Evolutionary conservation across 202 grass and related monocot genomes (phyloP).

Genomic region (Zizania palustris): DNA sequence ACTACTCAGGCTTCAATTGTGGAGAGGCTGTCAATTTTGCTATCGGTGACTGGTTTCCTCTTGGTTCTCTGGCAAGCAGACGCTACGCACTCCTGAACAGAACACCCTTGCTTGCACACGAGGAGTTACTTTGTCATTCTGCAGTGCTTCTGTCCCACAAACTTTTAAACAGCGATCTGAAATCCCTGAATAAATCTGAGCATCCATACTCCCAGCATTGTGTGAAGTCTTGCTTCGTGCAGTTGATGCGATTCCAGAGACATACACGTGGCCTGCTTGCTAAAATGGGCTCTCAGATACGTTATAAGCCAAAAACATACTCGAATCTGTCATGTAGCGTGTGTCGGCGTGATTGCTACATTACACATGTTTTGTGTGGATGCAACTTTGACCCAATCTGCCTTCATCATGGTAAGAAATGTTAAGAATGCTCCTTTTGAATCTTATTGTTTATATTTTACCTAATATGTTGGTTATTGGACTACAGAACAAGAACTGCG

Average conservation of each 20-base stretch:
- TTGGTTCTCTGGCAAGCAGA: conserved; percentile 77
- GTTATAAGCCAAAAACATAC: conserved; percentile 48
- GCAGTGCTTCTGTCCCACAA: conserved; percentile 63
- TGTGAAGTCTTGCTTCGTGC: conserved; percentile 75
- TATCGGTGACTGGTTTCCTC: conserved; percentile 84
- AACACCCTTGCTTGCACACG: conserved; percentile 81
- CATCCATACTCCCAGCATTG: conserved; percentile 57
- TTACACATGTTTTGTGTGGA: conserved; percentile 70
- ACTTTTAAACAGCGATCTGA: conserved; percentile 35
- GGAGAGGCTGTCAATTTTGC: conserved; percentile 99
- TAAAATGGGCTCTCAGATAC: conserved; percentile 67
- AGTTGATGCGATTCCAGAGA: conserved; percentile 66
- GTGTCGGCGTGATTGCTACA: conserved; percentile 83
- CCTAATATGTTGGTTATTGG: conserved; percentile 30
- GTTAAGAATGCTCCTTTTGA: conserved; percentile 26
- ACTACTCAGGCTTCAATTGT: conserved; percentile 86
- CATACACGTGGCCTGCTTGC: conserved; percentile 49
- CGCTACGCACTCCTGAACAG: conserved; percentile 80
- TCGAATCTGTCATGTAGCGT: conserved; percentile 65
- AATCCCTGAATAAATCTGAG: conserved; percentile 42
- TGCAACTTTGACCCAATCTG: conserved; percentile 83
- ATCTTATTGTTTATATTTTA: conserved; percentile 26
- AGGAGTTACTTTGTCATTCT: conserved; percentile 83
- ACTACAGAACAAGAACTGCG: conserved; percentile 74
- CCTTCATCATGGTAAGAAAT: conserved; percentile 81